Conservation (phyloP, 2,329 filamentous ascomycete genomes). For the Aspergillus novofumigatus region DNA sequence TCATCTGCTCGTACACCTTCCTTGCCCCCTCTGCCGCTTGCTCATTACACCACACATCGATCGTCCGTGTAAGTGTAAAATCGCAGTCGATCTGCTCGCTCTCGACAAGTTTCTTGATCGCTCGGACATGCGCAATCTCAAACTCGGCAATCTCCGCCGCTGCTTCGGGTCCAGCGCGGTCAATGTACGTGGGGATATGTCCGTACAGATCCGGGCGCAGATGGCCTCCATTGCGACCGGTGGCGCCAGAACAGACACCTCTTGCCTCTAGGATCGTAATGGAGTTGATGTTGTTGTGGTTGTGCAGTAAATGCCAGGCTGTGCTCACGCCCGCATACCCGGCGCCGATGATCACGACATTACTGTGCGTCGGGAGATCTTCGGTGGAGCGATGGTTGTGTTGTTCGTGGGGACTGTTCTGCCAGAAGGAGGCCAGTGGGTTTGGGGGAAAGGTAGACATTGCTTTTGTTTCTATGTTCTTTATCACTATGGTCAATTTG, state of each 20-base stretch:
- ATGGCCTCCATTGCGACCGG: constrained; percentile 44
- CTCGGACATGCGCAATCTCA: constrained; percentile 37
- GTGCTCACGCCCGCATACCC: constrained; percentile 44
- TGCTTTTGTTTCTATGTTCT: no score
- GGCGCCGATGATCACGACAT: constrained; percentile 46
- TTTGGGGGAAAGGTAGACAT: constrained; percentile 1
- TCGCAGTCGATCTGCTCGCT: constrained; percentile 44
- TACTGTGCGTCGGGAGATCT: constrained; percentile 21
- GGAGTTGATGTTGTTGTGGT: constrained; percentile 9
- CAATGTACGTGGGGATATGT: constrained; percentile 30
- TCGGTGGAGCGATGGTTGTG: constrained; percentile 39
- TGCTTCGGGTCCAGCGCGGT: constrained; percentile 30
- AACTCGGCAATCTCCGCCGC: constrained; percentile 37
- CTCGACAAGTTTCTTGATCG: constrained; percentile 36
- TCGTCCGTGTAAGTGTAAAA: constrained; percentile 35
- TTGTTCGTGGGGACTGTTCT: constrained; percentile 35
- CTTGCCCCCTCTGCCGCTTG: constrained; percentile 23
- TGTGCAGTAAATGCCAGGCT: constrained; percentile 37
- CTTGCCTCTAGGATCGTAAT: constrained; percentile 39
- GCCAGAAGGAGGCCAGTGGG: constrained; percentile 37
- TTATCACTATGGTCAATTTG: not conserved
- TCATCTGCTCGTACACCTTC: constrained; percentile 24
- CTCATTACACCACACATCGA: constrained; percentile 38
- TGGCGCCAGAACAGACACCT: constrained; percentile 39
- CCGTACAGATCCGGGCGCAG: constrained; percentile 40